Evolutionary conservation across 2,329 filamentous ascomycete species (phyloP).

Genomic region (Claviceps cyperi): DNA sequence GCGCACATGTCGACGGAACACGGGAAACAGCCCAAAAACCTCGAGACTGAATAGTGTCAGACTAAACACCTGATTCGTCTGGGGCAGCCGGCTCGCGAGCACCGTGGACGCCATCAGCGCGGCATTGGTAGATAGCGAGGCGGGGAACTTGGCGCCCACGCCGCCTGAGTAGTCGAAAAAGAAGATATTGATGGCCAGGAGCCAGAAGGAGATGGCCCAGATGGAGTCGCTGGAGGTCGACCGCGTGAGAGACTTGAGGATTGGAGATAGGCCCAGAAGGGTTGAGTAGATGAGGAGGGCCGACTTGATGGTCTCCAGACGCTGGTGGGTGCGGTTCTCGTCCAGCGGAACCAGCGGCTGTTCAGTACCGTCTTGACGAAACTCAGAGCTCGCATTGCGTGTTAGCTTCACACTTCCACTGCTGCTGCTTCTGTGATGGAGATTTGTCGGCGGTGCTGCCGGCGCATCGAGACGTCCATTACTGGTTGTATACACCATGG

Average conservation of each 20-base stretch:
- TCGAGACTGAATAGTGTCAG: constrained; percentile 93
- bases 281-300: constrained; percentile 87
- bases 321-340: constrained; percentile 31
- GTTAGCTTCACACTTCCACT: constrained; percentile 7
- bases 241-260: constrained; percentile 87
- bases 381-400: constrained; percentile 17
- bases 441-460: constrained; percentile 36
- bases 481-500: background rate
- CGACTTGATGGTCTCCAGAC: constrained; percentile 75
- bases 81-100: constrained; percentile 74
- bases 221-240: constrained; percentile 91
- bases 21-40: constrained; percentile 93
- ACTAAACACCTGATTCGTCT: constrained; percentile 87
- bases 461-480: constrained; percentile 31
- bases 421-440: background rate
- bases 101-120: constrained; percentile 94
- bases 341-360: constrained; percentile 16
- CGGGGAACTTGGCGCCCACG: constrained; percentile 48
- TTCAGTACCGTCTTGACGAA: constrained; percentile 9
- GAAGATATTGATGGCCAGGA: constrained; percentile 90
- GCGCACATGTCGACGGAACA: constrained; percentile 79
- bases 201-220: constrained; percentile 90
- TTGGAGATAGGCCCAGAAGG: constrained; percentile 80
- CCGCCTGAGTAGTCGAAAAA: constrained; percentile 90
- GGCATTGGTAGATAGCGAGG: constrained; percentile 79